Evolutionary conservation across 192 early-diverging fungal genomes (phyloP).

Genomic region (Linnemannia elongata): DNA sequence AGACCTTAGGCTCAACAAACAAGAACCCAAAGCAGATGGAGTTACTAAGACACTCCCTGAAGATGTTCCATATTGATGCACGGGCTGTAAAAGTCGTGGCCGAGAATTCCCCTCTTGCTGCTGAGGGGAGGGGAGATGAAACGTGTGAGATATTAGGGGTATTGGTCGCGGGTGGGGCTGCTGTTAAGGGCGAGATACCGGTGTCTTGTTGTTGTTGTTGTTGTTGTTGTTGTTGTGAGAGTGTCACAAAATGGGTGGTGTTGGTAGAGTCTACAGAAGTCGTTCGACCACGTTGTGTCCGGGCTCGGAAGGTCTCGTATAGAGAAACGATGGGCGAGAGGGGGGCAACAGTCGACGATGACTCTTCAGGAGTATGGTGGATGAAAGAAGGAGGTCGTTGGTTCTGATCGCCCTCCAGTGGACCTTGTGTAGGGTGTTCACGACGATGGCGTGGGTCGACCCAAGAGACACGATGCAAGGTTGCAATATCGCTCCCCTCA

Average conservation of each 20-base stretch:
- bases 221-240: background rate
- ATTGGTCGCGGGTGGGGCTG: background rate
- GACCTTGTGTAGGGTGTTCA: background rate
- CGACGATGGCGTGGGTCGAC: background rate
- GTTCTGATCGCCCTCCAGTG: background rate
- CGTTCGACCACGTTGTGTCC: background rate
- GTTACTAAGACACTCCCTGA: background rate
- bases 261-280: background rate
- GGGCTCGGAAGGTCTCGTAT: background rate
- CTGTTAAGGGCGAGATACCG: background rate
- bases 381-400: background rate
- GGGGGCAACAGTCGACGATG: background rate
- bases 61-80: background rate
- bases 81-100: no score
- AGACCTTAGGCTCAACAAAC: constrained; percentile 27
- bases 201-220: background rate
- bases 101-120: background rate
- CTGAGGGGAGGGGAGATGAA: background rate
- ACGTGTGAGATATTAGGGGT: background rate
- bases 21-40: background rate
- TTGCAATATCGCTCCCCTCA: background rate
- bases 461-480: background rate
- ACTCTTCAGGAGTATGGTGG: background rate
- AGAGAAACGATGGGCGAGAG: background rate
- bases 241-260: background rate